Evolutionary conservation across 2,329 filamentous ascomycete species (phyloP).

Genomic region (Decorospora gaudefroyi): DNA sequence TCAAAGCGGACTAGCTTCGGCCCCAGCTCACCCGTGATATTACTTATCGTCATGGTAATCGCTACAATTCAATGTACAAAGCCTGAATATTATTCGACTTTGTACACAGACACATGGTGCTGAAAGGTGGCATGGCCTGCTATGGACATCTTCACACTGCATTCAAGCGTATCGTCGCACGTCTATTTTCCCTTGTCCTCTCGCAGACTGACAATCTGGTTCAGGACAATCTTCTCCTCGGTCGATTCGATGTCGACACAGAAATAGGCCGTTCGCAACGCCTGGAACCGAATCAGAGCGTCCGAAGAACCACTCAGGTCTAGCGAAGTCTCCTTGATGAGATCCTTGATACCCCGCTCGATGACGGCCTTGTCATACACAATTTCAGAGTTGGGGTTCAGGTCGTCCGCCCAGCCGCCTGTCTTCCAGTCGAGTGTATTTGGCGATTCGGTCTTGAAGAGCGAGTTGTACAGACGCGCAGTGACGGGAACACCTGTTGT

Average conservation of each 20-base stretch:
- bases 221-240: conserved; percentile 77
- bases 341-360: conserved; percentile 80
- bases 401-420: conserved; percentile 79
- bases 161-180: too few species aligned
- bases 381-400: conserved; percentile 82
- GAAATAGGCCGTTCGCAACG: conserved; percentile 85
- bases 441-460: conserved; percentile 88
- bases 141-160: too few species aligned
- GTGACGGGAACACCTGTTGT: conserved; percentile 64
- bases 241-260: conserved; percentile 74
- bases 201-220: conserved; percentile 89
- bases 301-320: conserved; percentile 44
- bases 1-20: conserved; percentile 6
- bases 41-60: too few species aligned
- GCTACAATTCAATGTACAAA: too few species aligned
- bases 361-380: conserved; percentile 79
- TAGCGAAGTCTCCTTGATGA: conserved; percentile 62
- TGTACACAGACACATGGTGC: too few species aligned
- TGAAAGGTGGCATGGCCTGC: too few species aligned
- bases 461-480: conserved; percentile 75
- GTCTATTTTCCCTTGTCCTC: conserved; percentile 63
- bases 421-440: conserved; percentile 68
- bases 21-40: not conserved
- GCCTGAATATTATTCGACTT: too few species aligned
- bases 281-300: conserved; percentile 80